Evolutionary conservation across 352 stramenopile genomes (phyloP).

Genomic region (Phytophthora rubi): DNA sequence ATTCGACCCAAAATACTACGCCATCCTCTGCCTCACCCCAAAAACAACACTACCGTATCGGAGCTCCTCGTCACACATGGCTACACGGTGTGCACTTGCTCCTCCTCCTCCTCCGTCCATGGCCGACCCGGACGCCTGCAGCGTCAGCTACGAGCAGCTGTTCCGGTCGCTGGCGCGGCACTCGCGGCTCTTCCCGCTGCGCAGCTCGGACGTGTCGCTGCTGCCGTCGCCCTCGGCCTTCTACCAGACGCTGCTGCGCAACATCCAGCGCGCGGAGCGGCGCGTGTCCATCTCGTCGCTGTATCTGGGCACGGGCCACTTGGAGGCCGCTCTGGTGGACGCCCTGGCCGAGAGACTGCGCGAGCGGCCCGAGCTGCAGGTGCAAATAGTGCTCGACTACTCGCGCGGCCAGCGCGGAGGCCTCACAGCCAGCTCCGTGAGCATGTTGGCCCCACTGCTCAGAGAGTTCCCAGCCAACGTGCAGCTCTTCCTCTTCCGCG

Average conservation of each 20-base stretch:
- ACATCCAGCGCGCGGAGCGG: constrained; percentile 55
- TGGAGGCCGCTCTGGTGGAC: constrained; percentile 57
- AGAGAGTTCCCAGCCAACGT: constrained; percentile 58
- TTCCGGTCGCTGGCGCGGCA: constrained; percentile 60
- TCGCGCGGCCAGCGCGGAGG: constrained; percentile 67
- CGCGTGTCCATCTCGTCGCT: constrained; percentile 73
- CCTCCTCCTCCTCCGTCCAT: not conserved
- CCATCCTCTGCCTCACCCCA: not conserved
- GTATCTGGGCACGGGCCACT: constrained; percentile 70
- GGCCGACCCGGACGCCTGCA: not conserved
- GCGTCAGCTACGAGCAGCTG: constrained; percentile 47
- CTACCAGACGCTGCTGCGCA: constrained; percentile 66
- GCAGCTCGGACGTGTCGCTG: constrained; percentile 54
- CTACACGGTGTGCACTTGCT: not conserved
- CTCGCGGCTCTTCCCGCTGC: constrained; percentile 69
- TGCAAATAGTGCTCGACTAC: constrained; percentile 76
- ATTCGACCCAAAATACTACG: not conserved
- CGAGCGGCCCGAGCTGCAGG: constrained; percentile 52
- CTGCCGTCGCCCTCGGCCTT: constrained; percentile 61
- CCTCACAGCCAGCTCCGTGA: constrained; percentile 57
- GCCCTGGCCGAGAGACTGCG: constrained; percentile 45
- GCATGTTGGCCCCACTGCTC: constrained; percentile 60
- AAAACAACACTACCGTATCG: too few species aligned
- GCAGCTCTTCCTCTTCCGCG: constrained; percentile 69
- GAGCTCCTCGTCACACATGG: not conserved